Evolutionary conservation across 1,284 basidiomycete genomes (phyloP), one percentile per base, ranked within the genome.

Genomic region (Phylloboletellus chloephorus): DNA sequence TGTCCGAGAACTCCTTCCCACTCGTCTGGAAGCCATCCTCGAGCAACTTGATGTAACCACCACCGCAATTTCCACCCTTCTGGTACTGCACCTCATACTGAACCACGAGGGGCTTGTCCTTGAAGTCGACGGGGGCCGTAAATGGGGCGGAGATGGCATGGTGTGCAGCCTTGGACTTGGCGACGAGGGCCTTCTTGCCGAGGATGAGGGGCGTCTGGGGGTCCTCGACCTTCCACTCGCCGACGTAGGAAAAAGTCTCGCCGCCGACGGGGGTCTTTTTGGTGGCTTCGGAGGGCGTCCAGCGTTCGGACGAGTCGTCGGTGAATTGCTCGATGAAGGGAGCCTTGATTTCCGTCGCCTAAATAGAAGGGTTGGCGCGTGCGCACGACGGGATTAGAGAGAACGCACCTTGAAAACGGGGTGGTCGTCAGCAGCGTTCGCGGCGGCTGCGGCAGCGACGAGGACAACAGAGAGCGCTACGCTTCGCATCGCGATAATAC

Each of bases 1-100:
- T 88, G 70, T 96, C 92, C 38, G 87, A 88, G 68, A 96, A 96
- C 63, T 95, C 93, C 69, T 91, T 88, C 46, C 89, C 89, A 49
- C 79, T 84, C 44, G 84, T 86, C 67, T 92, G 85, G 74, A 94
- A 89, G 49, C 91, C 92, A 59, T 91, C 82, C 60, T 88, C 84
- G 39, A 99, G 80, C 44, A 99, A 82, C 73, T 99, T 99, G 71
- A 98, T 70, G 71, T 99, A 99, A 29, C 96, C 96, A 71, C 96
- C 96, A 68, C 96, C 96, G 58, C 96, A 99, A 69, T 95, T 94
- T 46, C 97, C 90, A 44, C 95, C 95, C 69, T 98, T 95, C 73
- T 99, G 95, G 66, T 97, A 91, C 74, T 98, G 97, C 70, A 95
- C 93, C 67, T 99, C 96, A 65, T 99, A 99, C 66, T 98, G 94